phyloP scores from a whole-genome alignment of 108 stramenopile species.

The Conticribra weissflogii region DNA sequence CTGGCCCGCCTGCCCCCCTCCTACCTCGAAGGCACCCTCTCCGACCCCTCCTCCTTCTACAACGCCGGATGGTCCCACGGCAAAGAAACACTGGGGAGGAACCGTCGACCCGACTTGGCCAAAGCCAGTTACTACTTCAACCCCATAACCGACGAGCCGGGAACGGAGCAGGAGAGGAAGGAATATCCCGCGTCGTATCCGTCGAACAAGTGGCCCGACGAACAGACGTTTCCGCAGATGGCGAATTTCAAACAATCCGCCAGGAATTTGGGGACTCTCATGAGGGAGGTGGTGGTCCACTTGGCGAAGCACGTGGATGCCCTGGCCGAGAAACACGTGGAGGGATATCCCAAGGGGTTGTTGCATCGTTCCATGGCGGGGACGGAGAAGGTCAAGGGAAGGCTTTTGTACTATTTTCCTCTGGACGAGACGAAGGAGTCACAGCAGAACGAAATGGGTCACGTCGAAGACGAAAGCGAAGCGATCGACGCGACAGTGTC shows the following conservation, averaged over 20 bases:
- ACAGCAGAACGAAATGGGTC: conserved; percentile 8
- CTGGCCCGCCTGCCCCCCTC: conserved; percentile 70
- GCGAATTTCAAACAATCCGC: conserved; percentile 57
- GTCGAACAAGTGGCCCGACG: conserved; percentile 84
- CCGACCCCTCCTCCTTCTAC: conserved; percentile 75
- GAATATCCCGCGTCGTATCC: conserved; percentile 87
- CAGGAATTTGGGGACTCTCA: conserved; percentile 70
- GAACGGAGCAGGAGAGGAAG: conserved; percentile 71
- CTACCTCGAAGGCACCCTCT: conserved; percentile 61
- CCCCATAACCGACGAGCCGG: conserved; percentile 81
- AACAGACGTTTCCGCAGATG: conserved; percentile 61
- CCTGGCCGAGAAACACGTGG: conserved; percentile 37
- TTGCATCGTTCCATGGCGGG: conserved; percentile 62
- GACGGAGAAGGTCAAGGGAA: conserved; percentile 91
- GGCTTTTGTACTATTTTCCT: conserved; percentile 92
- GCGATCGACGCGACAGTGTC: too few relatives aligned
- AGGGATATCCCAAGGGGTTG: conserved; percentile 39
- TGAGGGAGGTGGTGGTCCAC: conserved; percentile 70
- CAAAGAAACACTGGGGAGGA: conserved; percentile 91
- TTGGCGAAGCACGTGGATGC: conserved; percentile 78
- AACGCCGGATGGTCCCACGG: conserved; percentile 94
- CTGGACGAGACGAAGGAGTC: conserved; percentile 43
- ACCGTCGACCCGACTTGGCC: conserved; percentile 80
- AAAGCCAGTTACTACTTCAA: conserved; percentile 92
- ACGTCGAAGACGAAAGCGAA: too few relatives aligned